phyloP scores from a whole-genome alignment of 2,329 filamentous ascomycete genomes.

The Karstenula rhodostoma region DNA sequence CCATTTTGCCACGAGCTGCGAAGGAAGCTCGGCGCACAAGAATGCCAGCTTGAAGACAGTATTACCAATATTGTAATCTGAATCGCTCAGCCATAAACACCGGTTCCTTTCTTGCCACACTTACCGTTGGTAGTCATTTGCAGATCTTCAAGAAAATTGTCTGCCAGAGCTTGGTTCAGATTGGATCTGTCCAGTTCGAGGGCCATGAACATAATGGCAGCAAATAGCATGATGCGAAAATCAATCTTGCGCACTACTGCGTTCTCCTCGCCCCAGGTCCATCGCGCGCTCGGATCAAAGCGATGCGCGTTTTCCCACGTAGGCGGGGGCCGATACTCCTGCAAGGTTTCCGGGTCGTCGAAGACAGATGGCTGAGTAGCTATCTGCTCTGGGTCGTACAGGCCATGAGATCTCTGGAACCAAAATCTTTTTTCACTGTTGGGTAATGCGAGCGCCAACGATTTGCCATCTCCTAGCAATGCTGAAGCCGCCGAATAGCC shows the following conservation, averaged over 20 bases:
- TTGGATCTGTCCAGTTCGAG: slow-evolving; percentile 53
- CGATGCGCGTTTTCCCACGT: slow-evolving; percentile 37
- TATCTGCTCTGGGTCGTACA: slow-evolving; percentile 27
- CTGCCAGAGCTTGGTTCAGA: slow-evolving; percentile 28
- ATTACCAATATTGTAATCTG: slow-evolving; percentile 32
- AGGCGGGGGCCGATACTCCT: slow-evolving; percentile 43
- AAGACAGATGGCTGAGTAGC: slow-evolving; percentile 27
- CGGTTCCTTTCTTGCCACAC: not conserved
- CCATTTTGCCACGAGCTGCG: slow-evolving; percentile 35
- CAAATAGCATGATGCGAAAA: slow-evolving; percentile 43
- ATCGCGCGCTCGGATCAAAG: slow-evolving; percentile 31
- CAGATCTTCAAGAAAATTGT: slow-evolving; percentile 33
- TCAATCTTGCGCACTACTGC: slow-evolving; percentile 43
- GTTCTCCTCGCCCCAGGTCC: slow-evolving; percentile 37
- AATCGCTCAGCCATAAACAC: not conserved
- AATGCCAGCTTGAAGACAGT: slow-evolving; percentile 32
- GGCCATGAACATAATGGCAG: slow-evolving; percentile 59
- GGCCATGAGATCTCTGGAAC: slow-evolving; percentile 29
- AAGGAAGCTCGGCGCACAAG: slow-evolving; percentile 33
- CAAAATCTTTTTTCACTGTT: slow-evolving; percentile 31
- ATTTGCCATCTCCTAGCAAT: not conserved
- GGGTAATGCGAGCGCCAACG: slow-evolving; percentile 5
- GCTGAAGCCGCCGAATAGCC: not conserved
- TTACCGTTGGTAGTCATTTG: slow-evolving; percentile 33
- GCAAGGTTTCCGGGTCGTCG: slow-evolving; percentile 22